Conservation (phyloP, 129 eudicot species). For the Apium graveolens region DNA sequence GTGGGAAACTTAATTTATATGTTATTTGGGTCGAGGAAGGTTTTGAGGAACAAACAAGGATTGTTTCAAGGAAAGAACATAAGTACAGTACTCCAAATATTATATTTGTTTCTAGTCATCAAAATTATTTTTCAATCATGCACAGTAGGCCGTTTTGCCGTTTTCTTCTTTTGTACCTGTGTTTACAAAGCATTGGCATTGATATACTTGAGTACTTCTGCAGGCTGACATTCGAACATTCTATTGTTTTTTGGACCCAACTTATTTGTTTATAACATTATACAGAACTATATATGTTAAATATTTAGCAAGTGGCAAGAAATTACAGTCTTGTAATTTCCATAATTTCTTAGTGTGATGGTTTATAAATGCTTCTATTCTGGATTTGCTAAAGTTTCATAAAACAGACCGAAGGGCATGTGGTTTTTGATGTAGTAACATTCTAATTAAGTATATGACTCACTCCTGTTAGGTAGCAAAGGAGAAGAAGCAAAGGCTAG, state of each 20-base stretch:
- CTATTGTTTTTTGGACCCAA: too few relatives aligned
- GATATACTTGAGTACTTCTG: background rate
- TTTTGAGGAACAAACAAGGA: background rate
- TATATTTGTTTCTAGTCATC: background rate
- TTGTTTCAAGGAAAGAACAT: background rate
- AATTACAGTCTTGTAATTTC: too few relatives aligned
- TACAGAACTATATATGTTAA: background rate
- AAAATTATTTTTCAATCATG: too few relatives aligned
- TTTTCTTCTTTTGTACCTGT: background rate
- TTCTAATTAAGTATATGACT: background rate
- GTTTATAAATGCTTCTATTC: background rate
- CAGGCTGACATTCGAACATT: background rate
- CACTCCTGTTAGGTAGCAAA: slow-evolving; percentile 41
- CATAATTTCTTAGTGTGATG: too few relatives aligned
- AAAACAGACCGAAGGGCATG: background rate
- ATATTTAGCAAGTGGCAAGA: background rate
- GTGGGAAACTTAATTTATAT: too few relatives aligned
- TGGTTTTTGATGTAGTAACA: background rate
- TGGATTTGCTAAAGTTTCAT: background rate
- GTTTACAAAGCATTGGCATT: too few relatives aligned
- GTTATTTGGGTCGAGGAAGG: too few relatives aligned
- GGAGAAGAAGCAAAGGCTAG: slow-evolving; percentile 51
- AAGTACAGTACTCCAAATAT: too few relatives aligned
- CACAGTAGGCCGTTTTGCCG: background rate
- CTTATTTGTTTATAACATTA: background rate